Evolutionary conservation across 2,329 filamentous ascomycete genomes (phyloP).

Genomic region (Talaromyces sp.): DNA sequence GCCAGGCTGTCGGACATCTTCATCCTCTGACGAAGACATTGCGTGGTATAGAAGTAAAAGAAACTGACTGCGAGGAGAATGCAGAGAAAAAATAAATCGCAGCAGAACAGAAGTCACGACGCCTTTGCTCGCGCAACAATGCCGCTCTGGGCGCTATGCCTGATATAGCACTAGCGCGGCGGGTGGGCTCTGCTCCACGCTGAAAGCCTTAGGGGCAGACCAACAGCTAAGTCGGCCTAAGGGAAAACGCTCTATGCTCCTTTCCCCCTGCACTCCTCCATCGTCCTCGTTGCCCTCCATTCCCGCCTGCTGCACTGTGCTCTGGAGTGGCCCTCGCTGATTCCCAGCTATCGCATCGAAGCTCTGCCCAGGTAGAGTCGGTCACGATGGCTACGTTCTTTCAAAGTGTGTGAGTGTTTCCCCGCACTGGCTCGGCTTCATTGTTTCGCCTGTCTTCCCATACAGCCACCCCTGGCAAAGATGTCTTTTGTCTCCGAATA

Average conservation of each 20-base stretch:
- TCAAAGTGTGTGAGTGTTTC: slow-evolving; percentile 43
- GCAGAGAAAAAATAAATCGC: not conserved
- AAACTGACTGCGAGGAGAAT: not conserved
- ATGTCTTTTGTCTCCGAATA: not conserved
- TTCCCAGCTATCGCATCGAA: not conserved
- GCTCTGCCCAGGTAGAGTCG: slow-evolving; percentile 5
- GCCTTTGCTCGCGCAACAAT: not conserved
- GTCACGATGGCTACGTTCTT: slow-evolving; percentile 44
- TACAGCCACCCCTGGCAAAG: not conserved
- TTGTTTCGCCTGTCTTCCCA: not conserved
- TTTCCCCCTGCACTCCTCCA: not conserved
- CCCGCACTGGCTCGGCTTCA: slow-evolving; percentile 9
- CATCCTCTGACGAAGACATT: slow-evolving; percentile 36
- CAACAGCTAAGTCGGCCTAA: slow-evolving; percentile 4
- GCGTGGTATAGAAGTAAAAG: not conserved
- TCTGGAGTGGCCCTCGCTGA: not conserved
- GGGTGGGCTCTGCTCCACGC: slow-evolving; percentile 10
- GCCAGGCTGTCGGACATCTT: slow-evolving; percentile 30
- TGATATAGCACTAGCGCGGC: not conserved
- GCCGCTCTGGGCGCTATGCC: slow-evolving; percentile 4
- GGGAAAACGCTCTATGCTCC: not conserved
- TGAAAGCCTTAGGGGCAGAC: slow-evolving; percentile 5
- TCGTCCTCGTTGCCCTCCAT: not conserved
- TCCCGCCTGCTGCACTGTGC: not conserved
- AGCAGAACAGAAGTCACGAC: not conserved